Evolutionary conservation across 2,329 filamentous ascomycete species (phyloP), one percentile per base, ranked within the genome.

Genomic region (Aspergillus fijiensis): DNA sequence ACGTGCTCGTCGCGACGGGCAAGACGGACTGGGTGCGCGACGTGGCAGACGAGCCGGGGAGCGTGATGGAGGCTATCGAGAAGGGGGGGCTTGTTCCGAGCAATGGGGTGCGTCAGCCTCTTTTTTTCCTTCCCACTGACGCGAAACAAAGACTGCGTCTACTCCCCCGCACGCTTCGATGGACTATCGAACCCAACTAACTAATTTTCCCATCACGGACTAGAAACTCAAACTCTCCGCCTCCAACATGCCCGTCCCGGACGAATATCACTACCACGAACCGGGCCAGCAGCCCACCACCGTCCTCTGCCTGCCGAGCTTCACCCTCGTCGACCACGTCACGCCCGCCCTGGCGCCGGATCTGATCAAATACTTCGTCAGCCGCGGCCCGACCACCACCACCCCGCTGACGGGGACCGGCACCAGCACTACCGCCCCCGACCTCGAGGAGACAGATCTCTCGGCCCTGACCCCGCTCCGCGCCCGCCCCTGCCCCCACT

Each of bases 11-110:
- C 16, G 95, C 92, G 25, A 99, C 95, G n/a, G 91, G 92, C 62
- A 96, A 97, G 84, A 85, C 88, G 27, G 95, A 99, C 77, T 99
- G 95, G 95, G 89, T 94, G 71, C 80, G 91, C 61, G 89, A 96
- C 79, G 91, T 96, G 50, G 87, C 85, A 59, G 90, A 98, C 72
- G 95, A 98, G 81, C 88, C 90, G 76, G 90, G 89, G 5, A 92
- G 89, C 72, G 84, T 94, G 33, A 94, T 94, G 90, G 82, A 92
- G 79, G 90, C 89, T 1, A 84, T 93, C 67, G 84, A 78, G 47
- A 78, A 77, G 59, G 74, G 75, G 19, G 77, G 75, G 1, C 47
- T 79, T 39, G 69, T 73, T 60, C 71, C 80, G 16, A 73, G 62
- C 54, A 80, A 80, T 65, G 78, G 78, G 63, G 78, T 80, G 73